Evolutionary conservation across 2,329 filamentous ascomycete genomes (phyloP).

Genomic region (Colletotrichum musicola): DNA sequence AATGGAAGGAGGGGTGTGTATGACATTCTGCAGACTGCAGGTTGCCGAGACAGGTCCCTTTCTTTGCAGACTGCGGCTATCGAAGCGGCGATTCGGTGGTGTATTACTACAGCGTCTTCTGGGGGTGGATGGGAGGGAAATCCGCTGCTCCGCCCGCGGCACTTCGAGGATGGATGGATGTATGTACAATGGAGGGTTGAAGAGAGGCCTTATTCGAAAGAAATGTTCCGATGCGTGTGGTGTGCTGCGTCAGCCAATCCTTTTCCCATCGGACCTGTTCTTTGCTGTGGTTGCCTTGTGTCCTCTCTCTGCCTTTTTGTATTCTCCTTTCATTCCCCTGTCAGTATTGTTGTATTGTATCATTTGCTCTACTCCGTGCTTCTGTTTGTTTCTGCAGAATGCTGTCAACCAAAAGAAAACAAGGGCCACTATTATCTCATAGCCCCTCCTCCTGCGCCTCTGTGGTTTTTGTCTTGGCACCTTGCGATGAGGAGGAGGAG

Average conservation of each 20-base stretch:
- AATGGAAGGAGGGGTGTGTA: no score
- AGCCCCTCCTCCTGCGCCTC: constrained; percentile 18
- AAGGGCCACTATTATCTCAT: background rate
- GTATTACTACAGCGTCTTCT: background rate
- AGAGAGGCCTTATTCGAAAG: background rate
- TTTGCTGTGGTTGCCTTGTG: background rate
- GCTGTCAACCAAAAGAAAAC: background rate
- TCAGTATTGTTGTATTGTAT: background rate
- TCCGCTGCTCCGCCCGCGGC: constrained; percentile 11
- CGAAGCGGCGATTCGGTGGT: background rate
- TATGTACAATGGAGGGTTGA: no score
- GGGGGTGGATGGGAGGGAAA: background rate
- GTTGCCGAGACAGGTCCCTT: background rate
- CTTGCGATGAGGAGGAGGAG: background rate
- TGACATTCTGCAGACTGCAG: background rate
- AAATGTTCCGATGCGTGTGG: background rate
- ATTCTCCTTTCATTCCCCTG: background rate
- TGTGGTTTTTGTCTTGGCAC: constrained; percentile 22
- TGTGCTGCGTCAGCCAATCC: background rate
- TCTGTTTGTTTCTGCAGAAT: no score
- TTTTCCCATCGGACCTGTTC: background rate
- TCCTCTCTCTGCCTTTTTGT: background rate
- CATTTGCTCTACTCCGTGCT: background rate
- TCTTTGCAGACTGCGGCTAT: background rate
- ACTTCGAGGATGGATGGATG: background rate